These are phyloP conservation scores for Rubia tinctorum DNA, from an alignment of 305 asterid genomes.

Conservation along the genomic window DNA sequence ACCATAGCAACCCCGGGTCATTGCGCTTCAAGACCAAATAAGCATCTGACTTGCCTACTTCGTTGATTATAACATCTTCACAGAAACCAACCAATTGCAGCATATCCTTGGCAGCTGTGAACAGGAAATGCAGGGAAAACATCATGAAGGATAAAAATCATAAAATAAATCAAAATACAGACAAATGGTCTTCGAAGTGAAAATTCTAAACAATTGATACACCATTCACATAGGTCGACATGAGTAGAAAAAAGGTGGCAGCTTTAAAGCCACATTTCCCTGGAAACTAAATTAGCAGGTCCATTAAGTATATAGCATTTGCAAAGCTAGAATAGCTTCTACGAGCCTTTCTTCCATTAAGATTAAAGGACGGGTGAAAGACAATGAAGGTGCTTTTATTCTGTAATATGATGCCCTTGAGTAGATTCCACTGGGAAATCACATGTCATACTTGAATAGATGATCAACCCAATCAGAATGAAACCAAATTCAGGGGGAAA, in stretches of 20 bases:
- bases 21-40: constrained; percentile 64
- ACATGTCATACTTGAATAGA: neutral
- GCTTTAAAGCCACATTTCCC: neutral
- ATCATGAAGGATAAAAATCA: neutral
- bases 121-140: constrained; percentile 8
- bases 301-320: neutral
- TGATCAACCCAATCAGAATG: neutral
- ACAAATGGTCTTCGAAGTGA: neutral
- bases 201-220: neutral
- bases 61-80: constrained; percentile 50
- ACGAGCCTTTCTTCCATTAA: neutral
- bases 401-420: neutral
- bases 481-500: constrained; percentile 3
- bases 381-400: neutral
- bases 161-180: neutral
- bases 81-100: constrained; percentile 60
- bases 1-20: constrained; percentile 92
- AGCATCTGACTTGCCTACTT: constrained; percentile 45
- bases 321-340: neutral
- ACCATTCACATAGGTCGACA: neutral
- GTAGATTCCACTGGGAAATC: neutral
- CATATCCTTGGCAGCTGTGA: constrained; percentile 76
- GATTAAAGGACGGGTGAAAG: neutral
- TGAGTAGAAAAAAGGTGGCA: neutral
- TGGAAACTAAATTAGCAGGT: neutral